Evolutionary conservation across 495 filamentous ascomycete genomes (phyloP).

Genomic region (Neurospora pannonica): DNA sequence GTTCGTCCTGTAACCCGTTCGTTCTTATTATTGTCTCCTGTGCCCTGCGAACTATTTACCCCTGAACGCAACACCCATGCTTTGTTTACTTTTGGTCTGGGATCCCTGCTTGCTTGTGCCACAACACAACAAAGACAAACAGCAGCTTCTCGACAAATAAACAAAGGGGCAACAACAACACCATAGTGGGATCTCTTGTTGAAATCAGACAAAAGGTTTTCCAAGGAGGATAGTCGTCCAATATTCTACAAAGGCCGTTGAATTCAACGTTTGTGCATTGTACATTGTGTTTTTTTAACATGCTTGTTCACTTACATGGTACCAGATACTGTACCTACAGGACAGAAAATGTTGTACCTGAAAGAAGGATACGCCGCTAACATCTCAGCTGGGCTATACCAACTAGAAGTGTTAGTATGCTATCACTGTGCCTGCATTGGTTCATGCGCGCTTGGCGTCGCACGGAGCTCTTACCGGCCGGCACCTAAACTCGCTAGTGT

Average conservation of each 20-base stretch:
- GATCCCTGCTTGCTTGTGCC: not conserved
- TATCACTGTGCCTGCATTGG: not conserved
- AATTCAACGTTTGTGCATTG: not conserved
- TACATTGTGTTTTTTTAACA: no score
- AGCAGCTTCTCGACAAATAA: not conserved
- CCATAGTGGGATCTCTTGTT: no score
- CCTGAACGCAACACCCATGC: not conserved
- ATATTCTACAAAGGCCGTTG: not conserved
- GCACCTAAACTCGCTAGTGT: not conserved
- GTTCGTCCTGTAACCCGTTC: not conserved
- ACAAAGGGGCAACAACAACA: not conserved
- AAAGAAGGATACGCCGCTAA: no score
- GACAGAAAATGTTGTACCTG: fast-evolving
- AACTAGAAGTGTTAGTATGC: no score
- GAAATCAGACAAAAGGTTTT: not conserved
- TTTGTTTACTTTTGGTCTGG: not conserved
- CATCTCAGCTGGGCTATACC: fast-evolving
- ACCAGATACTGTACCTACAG: no score
- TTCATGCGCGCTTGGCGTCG: not conserved
- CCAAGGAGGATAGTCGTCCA: not conserved
- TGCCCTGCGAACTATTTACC: not conserved
- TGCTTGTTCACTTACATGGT: no score
- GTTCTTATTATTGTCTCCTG: not conserved
- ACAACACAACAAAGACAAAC: not conserved
- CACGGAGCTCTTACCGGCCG: not conserved